Base-by-base conservation (phyloP, 2,329 filamentous ascomycete species). In the Phaeosphaeriaceae sp. region DNA sequence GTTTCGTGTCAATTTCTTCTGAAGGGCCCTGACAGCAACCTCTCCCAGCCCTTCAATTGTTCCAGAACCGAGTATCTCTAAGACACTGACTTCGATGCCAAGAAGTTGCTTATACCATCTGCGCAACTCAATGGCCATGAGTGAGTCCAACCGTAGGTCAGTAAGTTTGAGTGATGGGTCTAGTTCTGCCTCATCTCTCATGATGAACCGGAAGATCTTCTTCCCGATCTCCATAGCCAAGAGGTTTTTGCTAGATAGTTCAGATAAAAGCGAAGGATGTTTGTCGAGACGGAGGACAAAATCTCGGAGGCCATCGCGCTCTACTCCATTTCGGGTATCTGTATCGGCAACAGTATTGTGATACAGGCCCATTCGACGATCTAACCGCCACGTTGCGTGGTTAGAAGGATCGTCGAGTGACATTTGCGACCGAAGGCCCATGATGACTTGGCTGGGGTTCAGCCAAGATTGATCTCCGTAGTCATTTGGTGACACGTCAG, bases 71-170 rank as follows among this genome's bases (percentile, higher is more conserved):
- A 71, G 10, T 13, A 73, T 66, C 51, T 73, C 66, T 40, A 75
- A 21, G 1, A 66, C 62, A 22, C 55, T 68, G 17, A 72, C 59
- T 21, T 70, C 62, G 1, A 68, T 53, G 1, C 72, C 72, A 7
- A 81, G 61, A 5, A 63, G 62, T 54, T 74, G 72, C 36, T 67
- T 73, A 48, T 77, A 70, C 80, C 79, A 81, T 25, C 67, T 71
- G 1, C 78, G 65, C 25, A 81, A 62, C 54, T 81, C 79, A 2
- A 81, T 71, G 0, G 66, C 72, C 49, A 76, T 66, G 9, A 78
- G 51, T 17, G 66, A 71, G 48, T 78, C 76, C 42, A 78, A 47
- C 0, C 75, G 74, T 17, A 77, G 53, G 40, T 72, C 62, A 22
- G 55, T 50, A 25, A 75, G 41, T 1, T 42, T 19, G 42, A 58